Percentiles rank a stretch among this genome's conserved stretches.
Conservation (phyloP, 1,139 yeast species). For the Chernovozyma sophiae-reginae region DNA sequence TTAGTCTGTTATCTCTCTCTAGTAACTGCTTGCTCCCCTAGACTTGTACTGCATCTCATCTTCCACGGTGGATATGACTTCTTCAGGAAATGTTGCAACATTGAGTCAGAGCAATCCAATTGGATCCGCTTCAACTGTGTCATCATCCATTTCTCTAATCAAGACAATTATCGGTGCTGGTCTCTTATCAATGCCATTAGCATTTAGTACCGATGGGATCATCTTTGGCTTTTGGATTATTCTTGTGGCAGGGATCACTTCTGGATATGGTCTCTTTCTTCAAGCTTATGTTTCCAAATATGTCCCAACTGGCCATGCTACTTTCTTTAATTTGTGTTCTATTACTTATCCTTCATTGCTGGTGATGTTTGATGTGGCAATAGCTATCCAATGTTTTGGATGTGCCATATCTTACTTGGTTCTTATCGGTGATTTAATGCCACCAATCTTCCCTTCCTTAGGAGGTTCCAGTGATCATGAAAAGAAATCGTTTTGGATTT, state of each 20-base stretch:
- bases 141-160: conserved; percentile 56
- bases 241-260: conserved; percentile 68
- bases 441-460: conserved; percentile 26
- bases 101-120: no score
- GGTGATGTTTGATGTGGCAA: conserved; percentile 79
- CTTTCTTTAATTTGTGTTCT: conserved; percentile 80
- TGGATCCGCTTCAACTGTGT: conserved; percentile 27
- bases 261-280: conserved; percentile 75
- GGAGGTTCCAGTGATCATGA: conserved; percentile 20
- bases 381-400: conserved; percentile 74
- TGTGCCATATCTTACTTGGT: conserved; percentile 45
- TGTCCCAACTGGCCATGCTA: conserved; percentile 70
- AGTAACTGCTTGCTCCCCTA: no score
- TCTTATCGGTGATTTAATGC: conserved; percentile 45
- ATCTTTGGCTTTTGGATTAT: conserved; percentile 63
- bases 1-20: no score
- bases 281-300: conserved; percentile 73
- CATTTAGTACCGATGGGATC: conserved; percentile 82
- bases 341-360: conserved; percentile 83
- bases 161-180: conserved; percentile 91
- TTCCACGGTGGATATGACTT: no score
- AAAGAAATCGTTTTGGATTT: conserved; percentile 35
- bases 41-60: no score
- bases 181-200: conserved; percentile 85
- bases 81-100: no score